These are phyloP conservation scores for Penicilliopsis zonata DNA, from an alignment of 495 filamentous ascomycete genomes.

Conservation along the genomic window DNA sequence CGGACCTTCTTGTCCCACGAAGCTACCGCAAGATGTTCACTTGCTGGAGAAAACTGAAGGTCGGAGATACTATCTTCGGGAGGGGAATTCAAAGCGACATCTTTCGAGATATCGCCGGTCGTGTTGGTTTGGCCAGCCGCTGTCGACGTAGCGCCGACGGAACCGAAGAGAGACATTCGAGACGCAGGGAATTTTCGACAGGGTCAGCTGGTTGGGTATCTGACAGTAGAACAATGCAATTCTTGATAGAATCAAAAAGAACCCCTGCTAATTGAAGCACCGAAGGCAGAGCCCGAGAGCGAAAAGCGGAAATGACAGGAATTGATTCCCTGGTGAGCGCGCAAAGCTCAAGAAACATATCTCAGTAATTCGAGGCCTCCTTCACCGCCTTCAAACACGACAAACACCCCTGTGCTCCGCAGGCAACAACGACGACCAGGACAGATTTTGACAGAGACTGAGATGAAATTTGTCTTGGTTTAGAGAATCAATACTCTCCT, in stretches of 20 bases:
- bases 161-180: slow-evolving; percentile 52
- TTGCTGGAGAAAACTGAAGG: slow-evolving; percentile 64
- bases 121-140: slow-evolving; percentile 49
- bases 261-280: too few species aligned
- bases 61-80: slow-evolving; percentile 83
- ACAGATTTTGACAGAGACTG: too few species aligned
- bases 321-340: neutral
- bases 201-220: too few species aligned
- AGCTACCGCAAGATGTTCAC: slow-evolving; percentile 69
- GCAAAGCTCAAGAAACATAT: neutral
- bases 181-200: slow-evolving; percentile 5
- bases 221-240: neutral
- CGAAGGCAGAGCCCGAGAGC: too few species aligned
- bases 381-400: neutral
- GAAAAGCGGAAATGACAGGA: neutral
- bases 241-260: too few species aligned
- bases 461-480: too few species aligned
- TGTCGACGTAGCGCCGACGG: slow-evolving; percentile 26
- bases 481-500: too few species aligned
- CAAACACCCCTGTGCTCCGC: too few species aligned
- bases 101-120: slow-evolving; percentile 81
- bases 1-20: slow-evolving; percentile 93
- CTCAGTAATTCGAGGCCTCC: neutral
- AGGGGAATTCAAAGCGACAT: slow-evolving; percentile 62
- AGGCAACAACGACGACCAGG: too few species aligned